phyloP scores from a whole-genome alignment of 2,329 filamentous ascomycete genomes.

The Eutypella sp. region DNA sequence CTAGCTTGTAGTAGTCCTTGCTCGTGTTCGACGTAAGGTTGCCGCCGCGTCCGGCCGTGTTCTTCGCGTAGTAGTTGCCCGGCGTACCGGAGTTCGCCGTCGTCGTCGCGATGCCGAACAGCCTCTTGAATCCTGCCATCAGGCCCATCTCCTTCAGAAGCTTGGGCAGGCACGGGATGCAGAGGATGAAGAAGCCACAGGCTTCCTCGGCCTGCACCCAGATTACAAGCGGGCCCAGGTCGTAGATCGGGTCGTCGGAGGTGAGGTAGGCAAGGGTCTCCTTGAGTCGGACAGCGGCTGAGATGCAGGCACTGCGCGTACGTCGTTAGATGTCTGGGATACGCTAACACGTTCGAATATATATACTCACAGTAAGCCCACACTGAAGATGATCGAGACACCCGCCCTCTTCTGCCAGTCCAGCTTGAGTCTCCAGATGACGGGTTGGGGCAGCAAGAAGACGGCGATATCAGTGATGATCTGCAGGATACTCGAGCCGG shows the following conservation, averaged over 20 bases:
- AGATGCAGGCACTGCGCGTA: constrained; percentile 33
- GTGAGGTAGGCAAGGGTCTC: constrained; percentile 28
- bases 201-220: constrained; percentile 42
- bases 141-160: constrained; percentile 24
- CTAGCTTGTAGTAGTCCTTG: constrained; percentile 15
- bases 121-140: constrained; percentile 14
- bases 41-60: constrained; percentile 4
- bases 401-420: constrained; percentile 25
- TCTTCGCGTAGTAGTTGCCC: constrained; percentile 9
- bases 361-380: constrained; percentile 23
- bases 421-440: constrained; percentile 29
- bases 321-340: neutral
- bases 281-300: constrained; percentile 33
- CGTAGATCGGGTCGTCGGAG: constrained; percentile 29
- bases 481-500: constrained; percentile 18
- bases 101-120: neutral
- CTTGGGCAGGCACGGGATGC: constrained; percentile 34
- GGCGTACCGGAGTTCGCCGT: constrained; percentile 6
- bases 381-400: constrained; percentile 26
- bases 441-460: constrained; percentile 24
- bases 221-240: constrained; percentile 34
- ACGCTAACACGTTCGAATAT: neutral
- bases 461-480: constrained; percentile 23
- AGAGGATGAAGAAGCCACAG: constrained; percentile 38
- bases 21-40: constrained; percentile 1